phyloP scores from a whole-genome alignment of 1,139 yeast genomes.

The Kodamaea fungicola region DNA sequence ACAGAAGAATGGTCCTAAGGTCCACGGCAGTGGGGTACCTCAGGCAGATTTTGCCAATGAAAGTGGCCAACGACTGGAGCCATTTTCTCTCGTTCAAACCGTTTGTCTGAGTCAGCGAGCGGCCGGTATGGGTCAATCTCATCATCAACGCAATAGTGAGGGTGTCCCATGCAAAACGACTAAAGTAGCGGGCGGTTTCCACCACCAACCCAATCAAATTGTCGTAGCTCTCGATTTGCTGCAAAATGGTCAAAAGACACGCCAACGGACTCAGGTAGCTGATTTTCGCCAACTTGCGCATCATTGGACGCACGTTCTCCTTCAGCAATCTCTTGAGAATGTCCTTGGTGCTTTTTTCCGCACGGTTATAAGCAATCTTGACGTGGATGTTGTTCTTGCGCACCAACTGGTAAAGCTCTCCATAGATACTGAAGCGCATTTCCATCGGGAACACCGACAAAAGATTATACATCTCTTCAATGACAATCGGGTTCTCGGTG shows the following conservation, averaged over 20 bases:
- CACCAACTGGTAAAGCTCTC: constrained; percentile 64
- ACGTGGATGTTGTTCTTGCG: constrained; percentile 57
- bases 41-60: constrained; percentile 62
- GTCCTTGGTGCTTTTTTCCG: constrained; percentile 81
- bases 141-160: constrained; percentile 70
- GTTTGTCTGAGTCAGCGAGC: constrained; percentile 68
- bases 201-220: constrained; percentile 78
- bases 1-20: constrained; percentile 54
- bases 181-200: constrained; percentile 76
- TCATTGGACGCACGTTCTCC: constrained; percentile 74
- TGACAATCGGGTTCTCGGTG: constrained; percentile 58
- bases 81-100: constrained; percentile 83
- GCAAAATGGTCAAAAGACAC: constrained; percentile 58
- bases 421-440: constrained; percentile 74
- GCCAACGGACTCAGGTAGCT: constrained; percentile 82
- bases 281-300: constrained; percentile 74
- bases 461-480: constrained; percentile 58
- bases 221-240: constrained; percentile 88
- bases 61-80: constrained; percentile 72
- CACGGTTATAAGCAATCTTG: constrained; percentile 60
- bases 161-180: constrained; percentile 82
- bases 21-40: constrained; percentile 49
- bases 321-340: constrained; percentile 83
- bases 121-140: constrained; percentile 62
- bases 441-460: constrained; percentile 56